These are phyloP conservation scores for Ophiostoma novo-ulmi DNA, from an alignment of 2,329 filamentous ascomycete species.

Conservation along the genomic window DNA sequence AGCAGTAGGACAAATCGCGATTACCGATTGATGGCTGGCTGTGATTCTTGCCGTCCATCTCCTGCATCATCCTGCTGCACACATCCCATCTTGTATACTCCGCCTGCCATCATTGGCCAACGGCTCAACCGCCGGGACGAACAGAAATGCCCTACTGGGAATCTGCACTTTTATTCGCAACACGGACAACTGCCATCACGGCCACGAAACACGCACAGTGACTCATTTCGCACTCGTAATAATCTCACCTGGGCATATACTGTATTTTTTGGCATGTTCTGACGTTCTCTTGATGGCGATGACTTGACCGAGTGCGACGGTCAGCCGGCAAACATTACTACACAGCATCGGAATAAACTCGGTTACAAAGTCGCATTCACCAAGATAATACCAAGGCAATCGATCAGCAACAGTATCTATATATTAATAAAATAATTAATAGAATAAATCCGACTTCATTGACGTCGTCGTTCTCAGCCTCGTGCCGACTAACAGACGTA, in stretches of 20 bases:
- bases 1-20: slow-evolving; percentile 3
- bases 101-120: not conserved
- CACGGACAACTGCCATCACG: not conserved
- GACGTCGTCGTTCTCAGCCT: slow-evolving; percentile 6
- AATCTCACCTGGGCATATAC: not conserved
- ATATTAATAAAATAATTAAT: too few species aligned
- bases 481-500: not conserved
- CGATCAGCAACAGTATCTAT: too few species aligned
- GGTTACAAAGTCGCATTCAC: too few species aligned
- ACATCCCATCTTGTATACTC: not conserved
- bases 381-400: too few species aligned
- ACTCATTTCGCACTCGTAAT: not conserved
- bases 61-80: not conserved
- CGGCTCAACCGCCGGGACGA: not conserved
- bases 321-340: too few species aligned
- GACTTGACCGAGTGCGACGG: too few species aligned
- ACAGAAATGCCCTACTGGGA: not conserved
- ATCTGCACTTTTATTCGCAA: not conserved
- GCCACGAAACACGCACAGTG: not conserved
- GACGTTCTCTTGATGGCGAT: too few species aligned
- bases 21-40: not conserved
- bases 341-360: too few species aligned
- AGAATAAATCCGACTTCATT: not conserved
- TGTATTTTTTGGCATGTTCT: not conserved
- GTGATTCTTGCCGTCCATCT: not conserved